Evolutionary conservation across 106 monocot species (phyloP), one percentile per base, ranked within the genome.

Genomic region (Cymbidium sinense): DNA sequence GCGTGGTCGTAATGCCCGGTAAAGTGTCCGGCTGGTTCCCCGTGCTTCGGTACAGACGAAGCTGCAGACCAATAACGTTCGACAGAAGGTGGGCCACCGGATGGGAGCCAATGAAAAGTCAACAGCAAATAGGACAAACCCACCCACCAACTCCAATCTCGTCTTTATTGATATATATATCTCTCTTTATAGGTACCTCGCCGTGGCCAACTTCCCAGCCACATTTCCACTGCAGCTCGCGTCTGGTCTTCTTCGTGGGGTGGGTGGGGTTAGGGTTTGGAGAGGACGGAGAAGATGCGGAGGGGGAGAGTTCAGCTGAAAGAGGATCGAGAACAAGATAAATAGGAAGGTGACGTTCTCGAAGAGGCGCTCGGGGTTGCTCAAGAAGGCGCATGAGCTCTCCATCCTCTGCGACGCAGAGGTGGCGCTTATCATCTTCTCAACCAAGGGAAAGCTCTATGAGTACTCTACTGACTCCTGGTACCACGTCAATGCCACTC

Each of bases 401-500:
- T 67, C 67, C 7, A 17, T 67, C 33, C 67, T 67, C 15, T 67
- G 67, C 67, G 67, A 67, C 67, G 67, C 67, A 30, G 67, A 67
- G 67, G 67, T 67, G 13, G 67, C 67, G 28, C 30, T 67, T 9
- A 33, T 67, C 28, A 67, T 67, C 31, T 67, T 67, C 67, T 67
- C 67, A 30, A 33, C 28, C 2, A 67, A 67, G 67, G 67, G 67
- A 17, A 67, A 67, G 67, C 67, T 67, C 28, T 67, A 33, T n/a
- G 67, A 67, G 67, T 67, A 67, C 67, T 67, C 67, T 12, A 67
- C 67, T 4, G 67, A 67, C 30, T 36, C 77, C 52, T 34, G 76
- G 33, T 50, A 51, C 54, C 30, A 4, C 51, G 50, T 18, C 37
- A 36, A 34, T 58, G 1, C 23, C 12, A 15, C 52, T 52, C 52